Conservation (phyloP, 23 red algal species). For the Gracilaria caudata region DNA sequence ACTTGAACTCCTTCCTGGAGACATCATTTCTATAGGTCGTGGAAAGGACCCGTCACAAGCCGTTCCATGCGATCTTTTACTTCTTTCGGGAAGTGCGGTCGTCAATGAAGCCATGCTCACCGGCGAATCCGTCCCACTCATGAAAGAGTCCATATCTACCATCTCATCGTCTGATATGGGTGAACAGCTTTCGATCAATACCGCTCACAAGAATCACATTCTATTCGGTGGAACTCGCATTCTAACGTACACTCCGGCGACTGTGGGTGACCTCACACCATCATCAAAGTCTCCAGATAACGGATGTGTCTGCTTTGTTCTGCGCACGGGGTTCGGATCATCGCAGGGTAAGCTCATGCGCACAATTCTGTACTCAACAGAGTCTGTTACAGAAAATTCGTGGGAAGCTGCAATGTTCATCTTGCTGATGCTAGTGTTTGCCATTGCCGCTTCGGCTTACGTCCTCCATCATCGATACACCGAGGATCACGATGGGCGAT, state of each 20-base stretch:
- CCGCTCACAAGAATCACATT: slow-evolving; percentile 81
- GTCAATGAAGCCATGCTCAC: slow-evolving; percentile 98
- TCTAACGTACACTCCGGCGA: slow-evolving; percentile 73
- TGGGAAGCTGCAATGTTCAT: slow-evolving; percentile 88
- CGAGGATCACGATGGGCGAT: slow-evolving; percentile 68
- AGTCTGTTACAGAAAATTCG: slow-evolving; percentile 87
- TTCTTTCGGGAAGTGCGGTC: slow-evolving; percentile 85
- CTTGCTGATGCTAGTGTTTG: slow-evolving; percentile 91
- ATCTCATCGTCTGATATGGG: slow-evolving; percentile 23
- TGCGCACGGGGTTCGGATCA: slow-evolving; percentile 96
- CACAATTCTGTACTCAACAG: slow-evolving; percentile 94
- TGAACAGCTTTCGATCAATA: slow-evolving; percentile 59
- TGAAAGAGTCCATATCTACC: slow-evolving; percentile 85
- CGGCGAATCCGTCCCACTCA: slow-evolving; percentile 96
- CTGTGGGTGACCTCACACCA: slow-evolving; percentile 25
- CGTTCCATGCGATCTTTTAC: slow-evolving; percentile 91
- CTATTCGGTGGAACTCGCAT: slow-evolving; percentile 92
- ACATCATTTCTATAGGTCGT: slow-evolving; percentile 85
- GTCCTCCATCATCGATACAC: slow-evolving; percentile 83
- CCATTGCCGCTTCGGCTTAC: slow-evolving; percentile 92
- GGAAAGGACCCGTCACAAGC: slow-evolving; percentile 65
- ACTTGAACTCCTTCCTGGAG: slow-evolving; percentile 86
- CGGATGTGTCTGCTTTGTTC: slow-evolving; percentile 85
- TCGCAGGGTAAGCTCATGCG: slow-evolving; percentile 97
- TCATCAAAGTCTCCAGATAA: slow-evolving; percentile 63